These are phyloP conservation scores for Tulasnella sp. DNA, from an alignment of 768 basidiomycete genomes.

Conservation along the genomic window DNA sequence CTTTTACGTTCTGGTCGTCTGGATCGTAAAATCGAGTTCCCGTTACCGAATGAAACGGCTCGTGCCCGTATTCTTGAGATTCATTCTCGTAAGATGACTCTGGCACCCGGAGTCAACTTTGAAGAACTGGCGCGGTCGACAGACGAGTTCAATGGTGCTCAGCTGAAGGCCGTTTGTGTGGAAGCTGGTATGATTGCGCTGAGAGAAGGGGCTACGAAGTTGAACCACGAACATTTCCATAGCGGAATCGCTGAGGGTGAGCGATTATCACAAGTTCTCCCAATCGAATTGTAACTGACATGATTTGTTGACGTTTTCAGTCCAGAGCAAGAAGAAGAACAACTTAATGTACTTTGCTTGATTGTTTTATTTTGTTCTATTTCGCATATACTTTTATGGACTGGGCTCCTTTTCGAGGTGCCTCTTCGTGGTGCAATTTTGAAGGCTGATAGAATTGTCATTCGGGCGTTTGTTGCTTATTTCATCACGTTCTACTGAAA, in stretches of 20 bases:
- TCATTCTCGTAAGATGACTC: slow-evolving; percentile 92
- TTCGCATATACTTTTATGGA: slow-evolving; percentile 2
- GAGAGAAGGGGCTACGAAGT: slow-evolving; percentile 76
- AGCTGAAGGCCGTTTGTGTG: slow-evolving; percentile 94
- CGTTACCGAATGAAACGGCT: slow-evolving; percentile 91
- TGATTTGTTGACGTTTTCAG: slow-evolving; percentile 33
- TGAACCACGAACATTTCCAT: slow-evolving; percentile 92
- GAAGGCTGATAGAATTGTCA: no score
- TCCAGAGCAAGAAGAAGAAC: slow-evolving; percentile 99
- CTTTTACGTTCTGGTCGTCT: slow-evolving; percentile 96
- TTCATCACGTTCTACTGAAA: no score
- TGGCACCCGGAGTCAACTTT: slow-evolving; percentile 80
- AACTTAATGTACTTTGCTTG: slow-evolving; percentile 86
- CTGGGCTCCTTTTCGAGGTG: neutral
- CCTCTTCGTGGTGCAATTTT: no score
- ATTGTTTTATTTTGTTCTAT: slow-evolving; percentile 1
- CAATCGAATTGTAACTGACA: slow-evolving; percentile 17
- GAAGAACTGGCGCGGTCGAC: slow-evolving; percentile 94
- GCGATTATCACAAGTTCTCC: slow-evolving; percentile 20
- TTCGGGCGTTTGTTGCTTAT: no score
- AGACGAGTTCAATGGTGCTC: slow-evolving; percentile 97
- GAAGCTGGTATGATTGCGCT: slow-evolving; percentile 99
- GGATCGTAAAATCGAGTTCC: slow-evolving; percentile 98
- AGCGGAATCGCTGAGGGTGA: slow-evolving; percentile 78
- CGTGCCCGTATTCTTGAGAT: slow-evolving; percentile 93